Percentiles rank a stretch among this genome's conserved stretches.
These are phyloP conservation scores for Echium plantagineum DNA, from an alignment of 257 asterid genomes.

Conservation along the genomic window DNA sequence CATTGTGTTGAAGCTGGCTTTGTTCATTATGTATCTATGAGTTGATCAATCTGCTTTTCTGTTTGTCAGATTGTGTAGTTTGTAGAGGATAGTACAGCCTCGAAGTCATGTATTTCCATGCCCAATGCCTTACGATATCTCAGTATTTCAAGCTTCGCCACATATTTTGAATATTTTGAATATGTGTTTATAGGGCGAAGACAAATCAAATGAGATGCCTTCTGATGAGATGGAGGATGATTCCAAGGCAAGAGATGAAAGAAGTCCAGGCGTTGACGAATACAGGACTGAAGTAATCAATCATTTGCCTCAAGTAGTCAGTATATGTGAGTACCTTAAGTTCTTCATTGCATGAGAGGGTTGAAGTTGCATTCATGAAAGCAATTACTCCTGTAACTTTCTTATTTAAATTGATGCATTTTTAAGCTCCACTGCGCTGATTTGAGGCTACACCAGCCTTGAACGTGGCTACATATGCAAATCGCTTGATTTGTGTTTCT, in stretches of 20 bases:
- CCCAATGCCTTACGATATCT: not conserved
- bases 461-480: too few species aligned
- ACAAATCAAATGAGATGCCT: constrained; percentile 27
- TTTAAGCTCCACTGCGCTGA: too few species aligned
- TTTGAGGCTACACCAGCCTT: too few species aligned
- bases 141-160: too few species aligned
- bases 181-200: constrained; percentile 39
- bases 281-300: constrained; percentile 27
- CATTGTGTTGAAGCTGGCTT: not conserved
- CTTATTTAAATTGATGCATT: not conserved
- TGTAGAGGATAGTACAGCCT: not conserved
- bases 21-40: not conserved
- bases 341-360: not conserved
- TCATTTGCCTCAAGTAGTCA: constrained; percentile 48
- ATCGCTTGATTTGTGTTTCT: too few species aligned
- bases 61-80: not conserved
- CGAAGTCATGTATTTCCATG: not conserved
- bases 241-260: constrained; percentile 33
- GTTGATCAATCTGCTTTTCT: not conserved
- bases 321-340: constrained; percentile 44
- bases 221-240: constrained; percentile 30
- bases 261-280: constrained; percentile 27
- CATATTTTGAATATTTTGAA: not conserved
- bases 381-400: not conserved
- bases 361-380: not conserved